Evolutionary conservation across 225 moss, liverwort and hornwort genomes (phyloP).

Genomic region (Polytrichum formosum): DNA sequence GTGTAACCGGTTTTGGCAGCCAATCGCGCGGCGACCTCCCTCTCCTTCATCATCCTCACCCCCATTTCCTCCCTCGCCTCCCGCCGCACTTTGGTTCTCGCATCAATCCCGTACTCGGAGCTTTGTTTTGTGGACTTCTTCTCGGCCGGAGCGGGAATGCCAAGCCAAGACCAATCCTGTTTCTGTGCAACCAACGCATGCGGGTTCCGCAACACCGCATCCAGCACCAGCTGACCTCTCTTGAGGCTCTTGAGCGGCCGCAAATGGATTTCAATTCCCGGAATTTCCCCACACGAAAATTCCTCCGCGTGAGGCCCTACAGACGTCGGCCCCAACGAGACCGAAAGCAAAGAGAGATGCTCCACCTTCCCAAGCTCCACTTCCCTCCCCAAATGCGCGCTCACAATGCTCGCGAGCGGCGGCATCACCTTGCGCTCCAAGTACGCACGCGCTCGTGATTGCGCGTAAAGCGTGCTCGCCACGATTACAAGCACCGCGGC

Average conservation of each 20-base stretch:
- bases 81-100: constrained; percentile 69
- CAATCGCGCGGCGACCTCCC: constrained; percentile 70
- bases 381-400: constrained; percentile 77
- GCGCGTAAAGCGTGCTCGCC: constrained; percentile 81
- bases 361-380: constrained; percentile 84
- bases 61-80: constrained; percentile 59
- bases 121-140: constrained; percentile 48
- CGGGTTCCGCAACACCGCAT: constrained; percentile 76
- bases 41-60: constrained; percentile 31
- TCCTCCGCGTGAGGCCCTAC: constrained; percentile 84
- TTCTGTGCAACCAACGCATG: constrained; percentile 87
- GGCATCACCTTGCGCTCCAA: constrained; percentile 78
- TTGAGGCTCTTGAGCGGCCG: constrained; percentile 79
- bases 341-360: constrained; percentile 72
- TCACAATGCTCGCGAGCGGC: constrained; percentile 68
- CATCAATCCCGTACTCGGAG: constrained; percentile 66
- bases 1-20: constrained; percentile 71
- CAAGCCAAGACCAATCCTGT: constrained; percentile 98
- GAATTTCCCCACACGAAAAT: constrained; percentile 88
- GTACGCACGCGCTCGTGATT: constrained; percentile 76
- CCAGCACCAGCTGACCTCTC: constrained; percentile 82
- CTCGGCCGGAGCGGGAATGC: constrained; percentile 55
- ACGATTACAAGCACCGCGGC: constrained; percentile 75
- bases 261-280: constrained; percentile 73
- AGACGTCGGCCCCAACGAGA: constrained; percentile 77